Base-by-base conservation (phyloP, 768 basidiomycete species). In the Suillus paluster region DNA sequence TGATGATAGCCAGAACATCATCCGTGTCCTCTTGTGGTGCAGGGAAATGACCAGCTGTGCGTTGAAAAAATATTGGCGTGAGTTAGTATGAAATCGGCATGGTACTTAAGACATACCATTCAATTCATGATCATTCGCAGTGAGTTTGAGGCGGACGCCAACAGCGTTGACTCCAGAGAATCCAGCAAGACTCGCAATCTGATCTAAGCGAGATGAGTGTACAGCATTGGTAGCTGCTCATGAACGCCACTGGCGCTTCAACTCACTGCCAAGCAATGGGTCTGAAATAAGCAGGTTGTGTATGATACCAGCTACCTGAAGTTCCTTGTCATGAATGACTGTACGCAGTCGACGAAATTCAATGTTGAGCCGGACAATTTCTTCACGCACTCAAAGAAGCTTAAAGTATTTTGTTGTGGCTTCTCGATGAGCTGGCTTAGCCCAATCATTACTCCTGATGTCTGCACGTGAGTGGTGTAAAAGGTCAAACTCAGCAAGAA, bases 311-410 rank as follows among this genome's bases (percentile, higher is more conserved):
- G 56, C 25, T 17, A 50, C 23, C 19, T 58, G 23, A 19, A 42
- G 14, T 38, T 72, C 68, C 34, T 74, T 69, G 42, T 71, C 21
- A 44, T 62, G 61, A 58, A 64, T 64, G 10, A 49, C 65, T 30
- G 60, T 57, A 48, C 12, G 63, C 14, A 76, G 59, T 0, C 68
- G 66, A 11, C 50, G 55, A 11, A 72, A 61, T 60, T 76, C 71
- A 14, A 76, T 44, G 42, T 74, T 69, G 19, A 71, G 59, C 3
- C 64, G 66, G 0, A 15, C 23, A n/a, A 77, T 63, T 59, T 77
- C 74, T 57, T 75, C 71, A 4, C 58, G 41, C 0, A 74, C 71
- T n/a, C 62, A 66, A 23, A 58, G 44, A 27, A 74, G 34, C 39
- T 69, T 70, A 62, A 71, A 71, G 45, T 70, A 65, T 17, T 68